phyloP scores from a whole-genome alignment of 768 basidiomycete species.

The Naganishia kalamii region DNA sequence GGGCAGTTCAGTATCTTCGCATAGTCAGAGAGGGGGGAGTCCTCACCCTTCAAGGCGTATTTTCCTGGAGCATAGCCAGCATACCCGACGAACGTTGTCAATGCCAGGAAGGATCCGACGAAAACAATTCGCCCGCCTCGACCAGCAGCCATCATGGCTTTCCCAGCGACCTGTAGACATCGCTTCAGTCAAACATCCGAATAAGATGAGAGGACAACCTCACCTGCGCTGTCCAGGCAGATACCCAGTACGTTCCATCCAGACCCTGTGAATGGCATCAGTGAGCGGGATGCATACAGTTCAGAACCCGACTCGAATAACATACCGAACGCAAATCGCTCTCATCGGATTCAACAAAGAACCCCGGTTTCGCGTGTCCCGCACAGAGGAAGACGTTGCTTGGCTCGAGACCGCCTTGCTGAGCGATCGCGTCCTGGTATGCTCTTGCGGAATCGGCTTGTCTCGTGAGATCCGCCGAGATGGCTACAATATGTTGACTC shows the following conservation, averaged over 20 bases:
- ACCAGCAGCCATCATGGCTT: conserved; percentile 58
- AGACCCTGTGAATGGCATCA: conserved; percentile 48
- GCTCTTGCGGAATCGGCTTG: conserved; percentile 57
- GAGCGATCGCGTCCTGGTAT: conserved; percentile 56
- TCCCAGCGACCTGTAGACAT: conserved; percentile 57
- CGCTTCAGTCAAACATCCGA: not conserved
- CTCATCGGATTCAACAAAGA: conserved; percentile 65
- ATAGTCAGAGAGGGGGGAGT: not conserved
- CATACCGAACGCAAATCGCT: conserved; percentile 52
- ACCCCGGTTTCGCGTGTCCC: conserved; percentile 60
- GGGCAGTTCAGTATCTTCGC: not conserved
- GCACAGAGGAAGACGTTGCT: conserved; percentile 77
- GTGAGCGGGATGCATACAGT: not conserved
- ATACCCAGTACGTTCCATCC: conserved; percentile 56
- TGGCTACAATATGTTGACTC: conserved; percentile 57
- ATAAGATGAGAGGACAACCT: conserved; percentile 25
- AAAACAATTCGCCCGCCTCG: conserved; percentile 64
- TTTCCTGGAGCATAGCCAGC: conserved; percentile 76
- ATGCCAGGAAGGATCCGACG: conserved; percentile 66
- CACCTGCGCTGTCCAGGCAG: conserved; percentile 56
- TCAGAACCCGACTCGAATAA: not conserved
- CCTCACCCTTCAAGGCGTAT: conserved; percentile 71
- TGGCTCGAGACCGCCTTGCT: conserved; percentile 58
- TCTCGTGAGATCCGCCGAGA: conserved; percentile 61
- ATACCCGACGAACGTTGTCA: conserved; percentile 71